Conservation (phyloP, 2,329 filamentous ascomycete species). For the Talaromyces sp. region DNA sequence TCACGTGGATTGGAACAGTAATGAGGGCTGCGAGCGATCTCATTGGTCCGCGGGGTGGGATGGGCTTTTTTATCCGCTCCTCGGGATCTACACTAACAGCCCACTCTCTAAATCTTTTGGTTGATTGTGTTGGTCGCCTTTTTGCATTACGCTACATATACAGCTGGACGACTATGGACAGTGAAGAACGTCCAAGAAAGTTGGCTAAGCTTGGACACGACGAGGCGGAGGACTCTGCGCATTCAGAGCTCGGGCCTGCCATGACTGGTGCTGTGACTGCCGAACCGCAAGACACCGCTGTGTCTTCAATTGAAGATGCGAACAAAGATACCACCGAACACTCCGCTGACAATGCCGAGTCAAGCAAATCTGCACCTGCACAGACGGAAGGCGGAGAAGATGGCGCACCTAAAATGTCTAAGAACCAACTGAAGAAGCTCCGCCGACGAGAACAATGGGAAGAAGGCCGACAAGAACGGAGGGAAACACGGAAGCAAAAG, state of each 20-base stretch:
- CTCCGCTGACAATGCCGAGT: constrained; percentile 1
- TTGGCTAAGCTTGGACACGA: constrained; percentile 55
- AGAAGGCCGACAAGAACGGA: constrained; percentile 63
- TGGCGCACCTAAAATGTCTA: constrained; percentile 62
- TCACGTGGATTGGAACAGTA: constrained; percentile 37
- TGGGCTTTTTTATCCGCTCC: constrained; percentile 19
- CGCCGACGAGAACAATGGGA: constrained; percentile 75
- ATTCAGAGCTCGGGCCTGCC: constrained; percentile 28
- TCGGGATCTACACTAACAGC: constrained; percentile 20
- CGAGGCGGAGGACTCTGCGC: constrained; percentile 16
- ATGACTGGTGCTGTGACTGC: constrained; percentile 34
- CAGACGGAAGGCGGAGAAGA: constrained; percentile 9
- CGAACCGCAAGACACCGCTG: constrained; percentile 11
- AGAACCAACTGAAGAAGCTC: constrained; percentile 82
- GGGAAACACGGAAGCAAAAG: constrained; percentile 62
- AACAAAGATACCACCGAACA: constrained; percentile 8
- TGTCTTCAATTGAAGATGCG: constrained; percentile 11
- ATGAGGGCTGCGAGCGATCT: constrained; percentile 29
- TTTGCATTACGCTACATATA: too few species aligned
- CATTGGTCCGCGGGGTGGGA: constrained; percentile 30
- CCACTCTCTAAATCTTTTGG: constrained; percentile 3
- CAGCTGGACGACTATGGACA: constrained; percentile 48
- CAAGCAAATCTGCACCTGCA: not conserved
- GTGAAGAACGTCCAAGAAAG: constrained; percentile 59
- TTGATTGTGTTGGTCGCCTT: not conserved